These are phyloP conservation scores for Kodamaea lidongshanica DNA, from an alignment of 805 yeast genomes.

Conservation along the genomic window DNA sequence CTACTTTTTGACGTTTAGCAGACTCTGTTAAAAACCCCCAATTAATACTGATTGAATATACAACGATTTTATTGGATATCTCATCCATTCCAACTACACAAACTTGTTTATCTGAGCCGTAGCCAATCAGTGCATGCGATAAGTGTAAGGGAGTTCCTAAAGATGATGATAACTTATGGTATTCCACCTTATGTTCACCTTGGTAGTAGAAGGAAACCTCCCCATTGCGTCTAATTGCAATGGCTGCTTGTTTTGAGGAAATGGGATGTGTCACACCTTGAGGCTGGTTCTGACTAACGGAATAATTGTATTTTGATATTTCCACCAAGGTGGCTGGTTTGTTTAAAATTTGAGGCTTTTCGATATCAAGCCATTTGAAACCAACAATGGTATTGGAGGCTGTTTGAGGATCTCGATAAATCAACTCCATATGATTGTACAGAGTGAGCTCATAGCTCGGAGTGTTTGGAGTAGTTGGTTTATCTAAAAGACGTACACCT, in stretches of 20 bases:
- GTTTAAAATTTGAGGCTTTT: conserved; percentile 56
- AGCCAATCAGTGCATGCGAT: conserved; percentile 48
- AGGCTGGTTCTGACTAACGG: conserved; percentile 53
- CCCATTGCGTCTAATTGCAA: conserved; percentile 61
- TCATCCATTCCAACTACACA: conserved; percentile 39
- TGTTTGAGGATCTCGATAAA: conserved; percentile 35
- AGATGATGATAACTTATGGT: conserved; percentile 29
- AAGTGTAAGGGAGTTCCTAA: conserved; percentile 16
- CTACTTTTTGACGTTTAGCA: conserved; percentile 39
- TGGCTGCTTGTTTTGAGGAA: conserved; percentile 61
- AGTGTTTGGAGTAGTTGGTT: conserved; percentile 3
- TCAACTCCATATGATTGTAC: conserved; percentile 42
- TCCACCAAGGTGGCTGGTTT: conserved; percentile 48
- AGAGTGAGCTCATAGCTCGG: conserved; percentile 40
- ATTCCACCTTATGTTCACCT: conserved; percentile 56
- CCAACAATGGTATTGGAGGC: conserved; percentile 31
- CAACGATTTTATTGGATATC: conserved; percentile 28
- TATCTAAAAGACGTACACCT: conserved; percentile 33
- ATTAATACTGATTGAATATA: conserved; percentile 40
- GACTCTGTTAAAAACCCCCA: conserved; percentile 53
- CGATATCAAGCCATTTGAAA: conserved; percentile 69
- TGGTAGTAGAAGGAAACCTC: conserved; percentile 55
- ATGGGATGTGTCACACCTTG: conserved; percentile 65
- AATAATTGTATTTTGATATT: conserved; percentile 40
- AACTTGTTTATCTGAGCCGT: conserved; percentile 41